Percentiles rank a stretch among this genome's conserved stretches.
phyloP scores from a whole-genome alignment of 208 protist genomes.

The Acanthamoeba healyi region DNA sequence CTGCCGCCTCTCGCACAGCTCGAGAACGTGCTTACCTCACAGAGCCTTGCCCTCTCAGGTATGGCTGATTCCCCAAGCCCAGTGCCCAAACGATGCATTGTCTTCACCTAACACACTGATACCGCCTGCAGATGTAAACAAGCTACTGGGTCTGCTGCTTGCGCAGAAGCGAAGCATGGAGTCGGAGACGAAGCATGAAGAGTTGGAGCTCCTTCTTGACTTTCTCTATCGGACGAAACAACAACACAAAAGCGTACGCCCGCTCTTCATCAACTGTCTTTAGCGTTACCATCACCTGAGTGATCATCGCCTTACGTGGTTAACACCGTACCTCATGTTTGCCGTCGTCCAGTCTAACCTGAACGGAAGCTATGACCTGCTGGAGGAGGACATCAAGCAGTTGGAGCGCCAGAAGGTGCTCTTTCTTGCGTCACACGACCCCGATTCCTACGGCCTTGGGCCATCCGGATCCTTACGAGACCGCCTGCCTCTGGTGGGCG shows the following conservation, averaged over 20 bases:
- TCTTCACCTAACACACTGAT: background rate
- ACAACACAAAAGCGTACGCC: slow-evolving; percentile 33
- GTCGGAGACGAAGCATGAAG: slow-evolving; percentile 8
- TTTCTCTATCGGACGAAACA: slow-evolving; percentile 58
- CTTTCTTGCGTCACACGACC: background rate
- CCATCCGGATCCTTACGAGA: background rate
- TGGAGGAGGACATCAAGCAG: slow-evolving; percentile 46
- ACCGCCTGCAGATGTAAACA: slow-evolving; percentile 8
- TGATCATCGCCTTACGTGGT: background rate
- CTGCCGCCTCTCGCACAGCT: slow-evolving; percentile 31
- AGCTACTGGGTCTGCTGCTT: slow-evolving; percentile 14
- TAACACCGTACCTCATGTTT: background rate
- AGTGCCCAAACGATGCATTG: background rate
- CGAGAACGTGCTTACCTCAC: background rate
- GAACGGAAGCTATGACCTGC: slow-evolving; percentile 68
- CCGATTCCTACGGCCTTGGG: background rate
- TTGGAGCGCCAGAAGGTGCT: background rate
- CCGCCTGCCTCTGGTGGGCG: background rate
- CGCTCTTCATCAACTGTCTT: background rate
- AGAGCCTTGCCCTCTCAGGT: slow-evolving; percentile 43
- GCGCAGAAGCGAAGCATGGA: slow-evolving; percentile 33
- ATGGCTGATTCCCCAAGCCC: too few relatives aligned
- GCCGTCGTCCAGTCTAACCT: background rate
- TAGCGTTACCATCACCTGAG: background rate
- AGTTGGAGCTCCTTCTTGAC: slow-evolving; percentile 61